These are phyloP conservation scores for Gossypium lobatum DNA, from an alignment of 441 rosid genomes.

Conservation along the genomic window DNA sequence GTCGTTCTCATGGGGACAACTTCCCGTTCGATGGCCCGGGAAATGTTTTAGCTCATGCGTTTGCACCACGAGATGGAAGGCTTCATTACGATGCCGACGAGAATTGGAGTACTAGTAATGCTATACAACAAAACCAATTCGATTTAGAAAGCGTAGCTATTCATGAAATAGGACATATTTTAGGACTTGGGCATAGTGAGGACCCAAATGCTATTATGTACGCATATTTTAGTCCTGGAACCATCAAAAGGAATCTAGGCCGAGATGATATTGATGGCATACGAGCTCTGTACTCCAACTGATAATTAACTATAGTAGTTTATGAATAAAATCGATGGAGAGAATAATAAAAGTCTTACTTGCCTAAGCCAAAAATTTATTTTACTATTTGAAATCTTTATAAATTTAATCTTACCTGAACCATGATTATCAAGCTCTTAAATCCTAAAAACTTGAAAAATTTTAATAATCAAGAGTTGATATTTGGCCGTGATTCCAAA, in stretches of 20 bases:
- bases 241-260: neutral
- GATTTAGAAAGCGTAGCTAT: neutral
- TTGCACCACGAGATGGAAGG: conserved; percentile 13
- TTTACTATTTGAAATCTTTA: too few species aligned
- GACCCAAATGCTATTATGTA: neutral
- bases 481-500: too few species aligned
- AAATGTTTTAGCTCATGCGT: conserved; percentile 19
- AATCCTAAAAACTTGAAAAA: too few species aligned
- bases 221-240: neutral
- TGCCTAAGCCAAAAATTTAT: too few species aligned
- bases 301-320: neutral
- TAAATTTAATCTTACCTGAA: too few species aligned
- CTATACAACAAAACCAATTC: neutral
- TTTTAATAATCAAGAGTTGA: too few species aligned
- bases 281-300: neutral
- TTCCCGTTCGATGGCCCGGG: conserved; percentile 16
- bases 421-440: too few species aligned
- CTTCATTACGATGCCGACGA: conserved; percentile 31
- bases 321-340: neutral
- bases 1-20: conserved; percentile 19
- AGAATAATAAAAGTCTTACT: too few species aligned
- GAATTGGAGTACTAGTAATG: neutral
- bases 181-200: neutral
- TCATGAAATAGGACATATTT: conserved; percentile 6
- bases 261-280: conserved; percentile 8